Evolutionary conservation across 1,284 basidiomycete genomes (phyloP).

Genomic region (Moniliella sp.): DNA sequence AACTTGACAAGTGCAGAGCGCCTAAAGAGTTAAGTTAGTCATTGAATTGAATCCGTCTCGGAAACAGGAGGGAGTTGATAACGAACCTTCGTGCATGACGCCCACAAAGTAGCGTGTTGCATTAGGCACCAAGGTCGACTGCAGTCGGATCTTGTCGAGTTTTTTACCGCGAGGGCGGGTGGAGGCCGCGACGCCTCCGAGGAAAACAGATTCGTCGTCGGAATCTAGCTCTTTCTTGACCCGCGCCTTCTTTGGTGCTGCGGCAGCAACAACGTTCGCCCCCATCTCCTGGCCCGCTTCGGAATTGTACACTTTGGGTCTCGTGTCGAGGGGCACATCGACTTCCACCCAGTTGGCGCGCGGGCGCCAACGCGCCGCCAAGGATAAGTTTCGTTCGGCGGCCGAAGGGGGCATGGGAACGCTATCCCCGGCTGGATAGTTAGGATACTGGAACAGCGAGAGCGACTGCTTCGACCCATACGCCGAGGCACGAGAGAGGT

Average conservation of each 20-base stretch:
- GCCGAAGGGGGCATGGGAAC: slow-evolving; percentile 22
- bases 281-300: slow-evolving; percentile 21
- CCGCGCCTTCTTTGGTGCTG: slow-evolving; percentile 5
- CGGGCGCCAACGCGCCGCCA: slow-evolving; percentile 21
- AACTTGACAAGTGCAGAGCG: slow-evolving; percentile 22
- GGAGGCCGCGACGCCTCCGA: too few relatives aligned
- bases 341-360: slow-evolving; percentile 25
- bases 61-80: neutral
- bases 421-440: slow-evolving; percentile 15
- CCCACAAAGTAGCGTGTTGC: slow-evolving; percentile 28
- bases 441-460: slow-evolving; percentile 27
- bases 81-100: slow-evolving; percentile 14
- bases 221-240: slow-evolving; percentile 8
- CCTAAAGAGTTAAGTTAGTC: slow-evolving; percentile 1
- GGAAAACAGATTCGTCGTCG: slow-evolving; percentile 3
- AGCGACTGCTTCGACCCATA: slow-evolving; percentile 10
- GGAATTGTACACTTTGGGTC: slow-evolving; percentile 20
- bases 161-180: too few relatives aligned
- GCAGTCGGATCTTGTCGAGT: slow-evolving; percentile 22
- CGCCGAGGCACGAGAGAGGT: slow-evolving; percentile 15
- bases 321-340: slow-evolving; percentile 23
- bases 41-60: neutral
- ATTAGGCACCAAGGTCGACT: slow-evolving; percentile 18
- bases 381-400: slow-evolving; percentile 12
- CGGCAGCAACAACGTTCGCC: slow-evolving; percentile 3